These are phyloP conservation scores for Monosporozyma unispora DNA, from an alignment of 805 yeast genomes.

Conservation along the genomic window DNA sequence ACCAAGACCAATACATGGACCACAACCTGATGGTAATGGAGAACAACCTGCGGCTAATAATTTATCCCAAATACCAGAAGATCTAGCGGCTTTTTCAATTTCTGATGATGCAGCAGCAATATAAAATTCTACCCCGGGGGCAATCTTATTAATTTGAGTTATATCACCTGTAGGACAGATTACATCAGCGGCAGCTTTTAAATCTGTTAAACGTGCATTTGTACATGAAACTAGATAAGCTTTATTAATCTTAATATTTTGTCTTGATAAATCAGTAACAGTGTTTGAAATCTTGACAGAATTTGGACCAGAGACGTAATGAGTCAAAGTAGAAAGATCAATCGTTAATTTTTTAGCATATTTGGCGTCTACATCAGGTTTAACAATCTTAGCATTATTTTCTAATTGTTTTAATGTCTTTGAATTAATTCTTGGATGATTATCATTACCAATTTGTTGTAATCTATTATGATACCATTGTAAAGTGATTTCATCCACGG, in stretches of 20 bases:
- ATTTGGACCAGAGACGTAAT: conserved; percentile 93
- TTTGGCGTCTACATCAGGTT: conserved; percentile 66
- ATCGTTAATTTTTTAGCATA: conserved; percentile 84
- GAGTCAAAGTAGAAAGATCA: conserved; percentile 73
- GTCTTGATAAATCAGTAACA: conserved; percentile 58
- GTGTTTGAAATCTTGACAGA: conserved; percentile 87
- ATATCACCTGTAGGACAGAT: conserved; percentile 37
- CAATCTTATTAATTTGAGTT: conserved; percentile 49
- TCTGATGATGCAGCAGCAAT: conserved; percentile 95
- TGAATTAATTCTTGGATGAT: conserved; percentile 79
- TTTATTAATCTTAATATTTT: conserved; percentile 74
- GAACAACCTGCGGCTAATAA: conserved; percentile 87
- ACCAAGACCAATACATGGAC: conserved; percentile 98
- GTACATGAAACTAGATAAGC: conserved; percentile 98
- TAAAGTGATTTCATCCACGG: conserved; percentile 75
- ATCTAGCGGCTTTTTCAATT: conserved; percentile 89
- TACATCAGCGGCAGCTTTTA: conserved; percentile 88
- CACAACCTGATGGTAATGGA: conserved; percentile 97
- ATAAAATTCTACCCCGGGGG: conserved; percentile 87
- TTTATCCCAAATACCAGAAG: conserved; percentile 84
- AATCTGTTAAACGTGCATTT: conserved; percentile 85
- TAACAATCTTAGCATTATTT: conserved; percentile 9
- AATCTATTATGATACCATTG: conserved; percentile 70
- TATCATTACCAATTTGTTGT: conserved; percentile 27
- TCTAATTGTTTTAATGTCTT: conserved; percentile 41